These are phyloP conservation scores for Mycena floridula DNA, from an alignment of 768 basidiomycete species.

Conservation along the genomic window DNA sequence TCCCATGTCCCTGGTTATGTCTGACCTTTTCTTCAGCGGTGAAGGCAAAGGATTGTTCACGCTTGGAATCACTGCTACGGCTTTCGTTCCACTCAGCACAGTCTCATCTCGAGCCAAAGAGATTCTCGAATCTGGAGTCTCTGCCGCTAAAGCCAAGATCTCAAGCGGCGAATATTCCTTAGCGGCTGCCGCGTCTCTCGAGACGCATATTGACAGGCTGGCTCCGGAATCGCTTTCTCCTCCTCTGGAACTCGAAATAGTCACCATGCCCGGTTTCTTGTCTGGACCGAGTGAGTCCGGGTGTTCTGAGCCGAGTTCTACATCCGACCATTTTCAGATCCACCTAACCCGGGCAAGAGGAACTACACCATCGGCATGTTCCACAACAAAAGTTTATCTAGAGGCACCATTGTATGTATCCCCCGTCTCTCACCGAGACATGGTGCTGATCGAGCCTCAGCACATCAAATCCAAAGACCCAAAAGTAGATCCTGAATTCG, in stretches of 20 bases:
- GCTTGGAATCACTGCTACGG: no score
- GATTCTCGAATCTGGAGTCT: no score
- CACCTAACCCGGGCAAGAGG: conserved; percentile 27
- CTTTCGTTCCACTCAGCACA: no score
- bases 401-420: conserved; percentile 43
- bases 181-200: no score
- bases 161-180: no score
- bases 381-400: conserved; percentile 38
- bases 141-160: no score
- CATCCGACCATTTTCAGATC: not conserved
- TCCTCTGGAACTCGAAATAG: conserved; percentile 27
- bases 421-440: no score
- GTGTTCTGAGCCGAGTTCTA: not conserved
- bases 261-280: conserved; percentile 20
- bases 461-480: conserved; percentile 28
- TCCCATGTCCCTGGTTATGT: not conserved
- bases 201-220: no score
- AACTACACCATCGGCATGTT: conserved; percentile 33
- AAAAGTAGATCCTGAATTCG: conserved; percentile 26
- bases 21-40: conserved; percentile 4
- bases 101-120: no score
- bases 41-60: no score
- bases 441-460: conserved; percentile 9
- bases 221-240: no score
- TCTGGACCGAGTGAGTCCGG: conserved; percentile 12